A percentile compares a stretch with the other conserved stretches of the same genome.
phyloP scores from a whole-genome alignment of 768 basidiomycete species.

The Mycena albidolilacea region DNA sequence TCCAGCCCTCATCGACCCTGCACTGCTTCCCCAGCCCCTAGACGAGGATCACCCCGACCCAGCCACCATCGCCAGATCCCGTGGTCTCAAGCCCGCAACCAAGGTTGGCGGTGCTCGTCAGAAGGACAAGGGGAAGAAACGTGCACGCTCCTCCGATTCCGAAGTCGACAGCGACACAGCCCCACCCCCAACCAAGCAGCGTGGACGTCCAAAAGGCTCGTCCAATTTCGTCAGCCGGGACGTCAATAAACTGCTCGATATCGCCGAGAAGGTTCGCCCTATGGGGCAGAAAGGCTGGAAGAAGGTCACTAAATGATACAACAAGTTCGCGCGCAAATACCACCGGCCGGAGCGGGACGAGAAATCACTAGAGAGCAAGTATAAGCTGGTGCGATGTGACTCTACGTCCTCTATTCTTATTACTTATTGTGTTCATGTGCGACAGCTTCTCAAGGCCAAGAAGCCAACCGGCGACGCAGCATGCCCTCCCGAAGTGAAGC shows the following conservation, averaged over 20 bases:
- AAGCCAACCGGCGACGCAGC: constrained; percentile 48
- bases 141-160: neutral
- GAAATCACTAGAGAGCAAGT: neutral
- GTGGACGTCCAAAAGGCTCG: neutral
- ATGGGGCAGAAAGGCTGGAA: neutral
- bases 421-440: too few relatives aligned
- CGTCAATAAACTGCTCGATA: neutral
- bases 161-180: neutral
- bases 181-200: neutral
- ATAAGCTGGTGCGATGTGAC: too few relatives aligned
- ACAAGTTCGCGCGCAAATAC: neutral
- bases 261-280: neutral
- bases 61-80: too few relatives aligned
- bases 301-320: neutral
- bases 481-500: constrained; percentile 41
- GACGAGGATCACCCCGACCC: too few relatives aligned
- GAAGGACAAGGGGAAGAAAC: neutral
- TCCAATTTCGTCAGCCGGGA: neutral
- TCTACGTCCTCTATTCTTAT: too few relatives aligned
- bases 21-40: too few relatives aligned
- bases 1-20: too few relatives aligned
- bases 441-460: constrained; percentile 37
- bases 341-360: neutral
- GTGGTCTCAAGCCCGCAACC: too few relatives aligned
- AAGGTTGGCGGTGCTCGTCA: too few relatives aligned